phyloP scores from a whole-genome alignment of 345 rosid genomes.

The Mallotus nudiflorus region DNA sequence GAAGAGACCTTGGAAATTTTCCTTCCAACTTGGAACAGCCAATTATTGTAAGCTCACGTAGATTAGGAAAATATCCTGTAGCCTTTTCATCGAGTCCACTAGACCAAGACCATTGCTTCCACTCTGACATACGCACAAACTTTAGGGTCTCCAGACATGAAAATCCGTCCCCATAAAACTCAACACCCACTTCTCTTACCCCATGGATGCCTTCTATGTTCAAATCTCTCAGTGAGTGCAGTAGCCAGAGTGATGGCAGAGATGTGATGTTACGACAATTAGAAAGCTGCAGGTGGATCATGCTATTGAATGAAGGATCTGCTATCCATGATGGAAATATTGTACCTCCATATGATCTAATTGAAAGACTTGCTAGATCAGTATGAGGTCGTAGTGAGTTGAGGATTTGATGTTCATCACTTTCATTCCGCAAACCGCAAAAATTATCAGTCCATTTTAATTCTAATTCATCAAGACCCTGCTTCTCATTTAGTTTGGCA shows the following conservation, averaged over 20 bases:
- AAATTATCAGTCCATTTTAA: conserved; percentile 30
- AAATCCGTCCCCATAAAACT: conserved; percentile 18
- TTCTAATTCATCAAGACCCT: conserved; percentile 28
- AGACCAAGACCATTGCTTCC: conserved; percentile 15
- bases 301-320: background rate
- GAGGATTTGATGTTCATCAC: conserved; percentile 26
- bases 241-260: background rate
- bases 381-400: conserved; percentile 42
- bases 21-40: background rate
- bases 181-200: background rate
- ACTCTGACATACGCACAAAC: conserved; percentile 13
- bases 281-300: background rate
- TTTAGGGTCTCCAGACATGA: conserved; percentile 8
- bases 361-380: conserved; percentile 29
- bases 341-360: background rate
- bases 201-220: background rate
- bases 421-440: conserved; percentile 9
- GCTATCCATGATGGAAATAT: background rate
- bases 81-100: too few relatives aligned
- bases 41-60: background rate
- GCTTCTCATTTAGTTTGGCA: background rate
- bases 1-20: background rate
- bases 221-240: background rate
- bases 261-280: background rate
- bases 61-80: background rate